Conservation (phyloP, 1,284 basidiomycete species). For the Afroboletus lepidellus region DNA sequence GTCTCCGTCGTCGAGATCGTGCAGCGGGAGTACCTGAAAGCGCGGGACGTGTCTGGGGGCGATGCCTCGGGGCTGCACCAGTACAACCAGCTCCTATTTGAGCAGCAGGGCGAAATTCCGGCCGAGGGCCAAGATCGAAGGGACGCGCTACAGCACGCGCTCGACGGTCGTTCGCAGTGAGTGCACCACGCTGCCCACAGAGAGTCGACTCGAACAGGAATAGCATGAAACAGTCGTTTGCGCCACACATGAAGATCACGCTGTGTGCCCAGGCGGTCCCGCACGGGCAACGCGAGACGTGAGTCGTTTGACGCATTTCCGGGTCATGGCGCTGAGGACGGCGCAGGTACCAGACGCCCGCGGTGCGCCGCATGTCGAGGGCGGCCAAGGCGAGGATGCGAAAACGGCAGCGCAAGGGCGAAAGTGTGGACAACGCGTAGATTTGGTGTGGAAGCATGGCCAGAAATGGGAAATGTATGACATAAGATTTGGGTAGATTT, state of each 20-base stretch:
- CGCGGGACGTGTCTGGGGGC: slow-evolving; percentile 41
- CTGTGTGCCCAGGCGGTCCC: slow-evolving; percentile 53
- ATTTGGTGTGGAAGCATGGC: slow-evolving; percentile 25
- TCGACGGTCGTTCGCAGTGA: slow-evolving; percentile 58
- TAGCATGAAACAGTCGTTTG: slow-evolving; percentile 63
- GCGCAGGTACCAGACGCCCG: slow-evolving; percentile 56
- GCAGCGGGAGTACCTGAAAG: slow-evolving; percentile 74
- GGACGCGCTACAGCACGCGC: slow-evolving; percentile 37
- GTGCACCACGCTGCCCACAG: slow-evolving; percentile 27
- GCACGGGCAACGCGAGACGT: slow-evolving; percentile 56
- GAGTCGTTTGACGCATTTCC: slow-evolving; percentile 23
- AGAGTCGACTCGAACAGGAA: slow-evolving; percentile 4
- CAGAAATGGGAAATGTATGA: slow-evolving; percentile 18
- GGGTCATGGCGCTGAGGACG: slow-evolving; percentile 8
- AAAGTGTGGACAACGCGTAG: slow-evolving; percentile 10
- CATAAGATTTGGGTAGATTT: slow-evolving; percentile 23
- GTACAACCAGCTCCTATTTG: slow-evolving; percentile 69
- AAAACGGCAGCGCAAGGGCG: slow-evolving; percentile 41
- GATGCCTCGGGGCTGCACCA: slow-evolving; percentile 65
- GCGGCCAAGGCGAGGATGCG: slow-evolving; percentile 56
- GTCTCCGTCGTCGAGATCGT: slow-evolving; percentile 81
- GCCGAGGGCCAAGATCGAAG: slow-evolving; percentile 35
- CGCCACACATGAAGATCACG: slow-evolving; percentile 75
- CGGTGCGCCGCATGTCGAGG: slow-evolving; percentile 52
- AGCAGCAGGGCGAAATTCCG: slow-evolving; percentile 44